Evolutionary conservation across 139 green algal genomes (phyloP), one percentile per base, ranked within the genome.

Genomic region (Astrephomene gubernaculifera): DNA sequence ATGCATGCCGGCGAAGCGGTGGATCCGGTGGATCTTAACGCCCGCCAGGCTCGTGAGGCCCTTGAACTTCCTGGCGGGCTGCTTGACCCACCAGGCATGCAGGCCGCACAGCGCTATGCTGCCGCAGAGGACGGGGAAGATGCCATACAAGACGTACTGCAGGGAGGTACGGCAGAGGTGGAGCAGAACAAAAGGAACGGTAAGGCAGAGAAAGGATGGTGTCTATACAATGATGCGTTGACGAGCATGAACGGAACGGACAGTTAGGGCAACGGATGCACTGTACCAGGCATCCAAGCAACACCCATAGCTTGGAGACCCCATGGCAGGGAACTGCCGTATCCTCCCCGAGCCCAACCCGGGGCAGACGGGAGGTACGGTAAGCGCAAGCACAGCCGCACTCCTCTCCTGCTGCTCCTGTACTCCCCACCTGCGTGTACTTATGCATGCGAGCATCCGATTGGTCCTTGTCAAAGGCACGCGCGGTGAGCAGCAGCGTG

Each of bases 101-200:
- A 29, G 44, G 7, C 5, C 43, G 6, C 31, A 68, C 22, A 76
- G 9, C 9, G 35, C 63, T 29, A 76, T 12, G 41, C 39, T n/a
- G 45, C 63, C 79, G 4, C 24, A 41, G 1, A 85, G 36, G 25
- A 67, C 79, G 33, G 79, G 44, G 49, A 85, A 85, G 64, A 85
- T 76, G 45, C 79, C 79, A 45, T 85, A 85, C 63, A 85, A n/a
- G 8, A 85, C 79, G 61, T 76, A 75, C 79, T 85, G 79, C 45
- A 49, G 44, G 57, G 57, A 7, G 57, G 31, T 21, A 67, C 57
- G 57, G 57, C 8, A 24, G 57, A 67, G 57, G 21, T n/a, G n/a
- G n/a, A n/a, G n/a, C n/a, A n/a, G n/a, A n/a, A n/a, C n/a, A n/a
- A n/a, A n/a, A n/a, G n/a, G n/a, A n/a, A n/a, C n/a, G n/a, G n/a